Evolutionary conservation across 441 rosid species (phyloP).

Genomic region (Eugenia klotzschiana): DNA sequence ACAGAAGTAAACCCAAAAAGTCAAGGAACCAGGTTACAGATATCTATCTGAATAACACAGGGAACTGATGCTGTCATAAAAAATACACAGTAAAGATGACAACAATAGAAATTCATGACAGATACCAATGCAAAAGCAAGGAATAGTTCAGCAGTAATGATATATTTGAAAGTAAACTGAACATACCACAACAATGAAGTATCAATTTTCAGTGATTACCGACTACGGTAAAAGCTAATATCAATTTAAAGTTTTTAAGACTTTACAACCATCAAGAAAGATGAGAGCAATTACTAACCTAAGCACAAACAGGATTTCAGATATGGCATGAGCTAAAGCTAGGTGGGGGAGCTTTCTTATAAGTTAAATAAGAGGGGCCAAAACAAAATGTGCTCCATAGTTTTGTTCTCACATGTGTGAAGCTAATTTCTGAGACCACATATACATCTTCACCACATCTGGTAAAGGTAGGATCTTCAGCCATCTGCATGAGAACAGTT

Average conservation of each 20-base stretch:
- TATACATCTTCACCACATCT: constrained; percentile 80
- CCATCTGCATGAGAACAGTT: constrained; percentile 34
- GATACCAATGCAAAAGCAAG: neutral
- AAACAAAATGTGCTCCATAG: neutral
- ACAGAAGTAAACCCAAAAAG: constrained; percentile 3
- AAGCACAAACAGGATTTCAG: neutral
- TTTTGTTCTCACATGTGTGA: constrained; percentile 52
- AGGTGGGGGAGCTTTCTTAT: neutral
- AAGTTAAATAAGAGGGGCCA: no score
- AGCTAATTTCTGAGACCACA: constrained; percentile 67
- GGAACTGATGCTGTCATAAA: neutral
- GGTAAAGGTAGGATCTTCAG: constrained; percentile 50
- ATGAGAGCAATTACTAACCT: neutral
- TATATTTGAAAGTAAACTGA: neutral
- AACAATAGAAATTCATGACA: neutral
- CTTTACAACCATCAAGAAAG: neutral
- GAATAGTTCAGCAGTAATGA: neutral
- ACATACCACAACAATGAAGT: neutral
- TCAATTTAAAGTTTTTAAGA: neutral
- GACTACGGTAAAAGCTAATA: neutral
- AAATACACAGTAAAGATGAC: neutral
- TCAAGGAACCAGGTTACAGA: neutral
- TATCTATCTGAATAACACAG: neutral
- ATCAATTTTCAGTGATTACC: neutral
- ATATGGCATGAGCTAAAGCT: neutral